phyloP scores from a whole-genome alignment of 768 basidiomycete genomes.

The Polyporus arcularius region DNA sequence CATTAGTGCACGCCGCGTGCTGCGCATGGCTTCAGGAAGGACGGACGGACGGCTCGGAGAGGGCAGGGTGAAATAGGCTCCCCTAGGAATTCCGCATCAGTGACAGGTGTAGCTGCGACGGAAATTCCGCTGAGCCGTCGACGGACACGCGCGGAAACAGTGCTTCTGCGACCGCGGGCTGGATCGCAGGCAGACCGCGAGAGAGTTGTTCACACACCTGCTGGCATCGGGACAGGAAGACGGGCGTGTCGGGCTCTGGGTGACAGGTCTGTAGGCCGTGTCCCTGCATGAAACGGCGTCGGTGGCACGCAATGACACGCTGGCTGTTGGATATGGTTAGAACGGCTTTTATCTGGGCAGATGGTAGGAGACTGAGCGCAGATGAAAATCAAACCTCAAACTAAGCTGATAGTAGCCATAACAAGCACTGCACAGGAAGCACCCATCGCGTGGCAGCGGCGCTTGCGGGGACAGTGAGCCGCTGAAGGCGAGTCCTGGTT shows the following conservation, averaged over 20 bases:
- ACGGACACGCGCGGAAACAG: background rate
- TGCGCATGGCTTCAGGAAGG: conserved; percentile 11
- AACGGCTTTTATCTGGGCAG: background rate
- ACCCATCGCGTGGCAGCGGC: conserved; percentile 16
- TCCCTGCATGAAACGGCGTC: background rate
- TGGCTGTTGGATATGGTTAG: background rate
- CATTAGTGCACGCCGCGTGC: conserved; percentile 11
- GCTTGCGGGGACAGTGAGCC: background rate
- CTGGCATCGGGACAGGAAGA: conserved; percentile 14
- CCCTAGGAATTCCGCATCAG: conserved; percentile 18
- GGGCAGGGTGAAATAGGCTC: conserved; percentile 11
- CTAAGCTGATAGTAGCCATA: conserved; percentile 18
- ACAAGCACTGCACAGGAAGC: conserved; percentile 12
- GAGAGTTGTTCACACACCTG: conserved; percentile 22
- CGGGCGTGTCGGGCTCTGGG: conserved; percentile 3
- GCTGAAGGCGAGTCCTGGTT: background rate
- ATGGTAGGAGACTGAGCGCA: background rate
- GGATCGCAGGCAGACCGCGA: conserved; percentile 17
- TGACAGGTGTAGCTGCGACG: conserved; percentile 17
- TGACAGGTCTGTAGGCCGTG: too few species aligned
- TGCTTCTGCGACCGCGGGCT: conserved; percentile 11
- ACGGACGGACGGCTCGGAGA: background rate
- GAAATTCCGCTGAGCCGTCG: conserved; percentile 18
- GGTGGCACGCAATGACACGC: background rate
- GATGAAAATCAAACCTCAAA: conserved; percentile 14